A percentile compares a stretch with the other conserved stretches of the same genome.
Conservation (phyloP, 2,329 filamentous ascomycete species). For the Neonectria ditissima region DNA sequence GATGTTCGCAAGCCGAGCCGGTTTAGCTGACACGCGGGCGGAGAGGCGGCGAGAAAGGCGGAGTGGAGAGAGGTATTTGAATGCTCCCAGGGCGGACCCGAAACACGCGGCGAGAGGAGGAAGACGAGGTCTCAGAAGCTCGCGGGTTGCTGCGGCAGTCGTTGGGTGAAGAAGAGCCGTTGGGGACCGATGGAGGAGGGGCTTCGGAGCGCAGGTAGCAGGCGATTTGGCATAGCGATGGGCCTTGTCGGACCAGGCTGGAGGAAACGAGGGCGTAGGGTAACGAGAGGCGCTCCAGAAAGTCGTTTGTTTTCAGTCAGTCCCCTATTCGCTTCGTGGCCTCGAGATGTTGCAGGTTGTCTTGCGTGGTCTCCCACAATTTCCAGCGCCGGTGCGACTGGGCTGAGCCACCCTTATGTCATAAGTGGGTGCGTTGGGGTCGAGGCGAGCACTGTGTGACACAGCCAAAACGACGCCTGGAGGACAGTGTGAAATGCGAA, state of each 20-base stretch:
- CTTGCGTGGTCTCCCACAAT: constrained; percentile 49
- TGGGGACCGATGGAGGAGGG: constrained; percentile 39
- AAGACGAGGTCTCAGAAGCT: constrained; percentile 14
- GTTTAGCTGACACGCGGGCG: constrained; percentile 17
- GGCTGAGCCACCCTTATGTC: constrained; percentile 49
- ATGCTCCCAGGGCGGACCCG: constrained; percentile 9
- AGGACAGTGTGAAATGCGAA: constrained; percentile 20
- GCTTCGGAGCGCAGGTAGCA: constrained; percentile 35
- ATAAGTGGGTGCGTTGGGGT: constrained; percentile 37
- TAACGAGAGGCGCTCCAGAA: constrained; percentile 26
- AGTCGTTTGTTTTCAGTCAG: constrained; percentile 33
- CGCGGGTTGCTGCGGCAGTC: constrained; percentile 33
- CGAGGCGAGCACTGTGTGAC: constrained; percentile 32
- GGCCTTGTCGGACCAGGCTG: constrained; percentile 22
- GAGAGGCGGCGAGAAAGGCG: background rate
- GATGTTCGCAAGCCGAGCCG: constrained; percentile 23
- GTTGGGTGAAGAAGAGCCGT: constrained; percentile 40
- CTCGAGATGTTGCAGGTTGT: constrained; percentile 44
- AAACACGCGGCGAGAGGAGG: constrained; percentile 7
- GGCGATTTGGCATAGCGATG: constrained; percentile 34
- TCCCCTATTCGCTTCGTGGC: constrained; percentile 47
- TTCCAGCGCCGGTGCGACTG: constrained; percentile 39
- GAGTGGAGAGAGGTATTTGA: constrained; percentile 1
- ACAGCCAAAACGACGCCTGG: background rate
- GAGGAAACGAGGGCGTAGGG: constrained; percentile 20